Evolutionary conservation across 306 rosid species (phyloP).

Genomic region (Castanospermum australe): DNA sequence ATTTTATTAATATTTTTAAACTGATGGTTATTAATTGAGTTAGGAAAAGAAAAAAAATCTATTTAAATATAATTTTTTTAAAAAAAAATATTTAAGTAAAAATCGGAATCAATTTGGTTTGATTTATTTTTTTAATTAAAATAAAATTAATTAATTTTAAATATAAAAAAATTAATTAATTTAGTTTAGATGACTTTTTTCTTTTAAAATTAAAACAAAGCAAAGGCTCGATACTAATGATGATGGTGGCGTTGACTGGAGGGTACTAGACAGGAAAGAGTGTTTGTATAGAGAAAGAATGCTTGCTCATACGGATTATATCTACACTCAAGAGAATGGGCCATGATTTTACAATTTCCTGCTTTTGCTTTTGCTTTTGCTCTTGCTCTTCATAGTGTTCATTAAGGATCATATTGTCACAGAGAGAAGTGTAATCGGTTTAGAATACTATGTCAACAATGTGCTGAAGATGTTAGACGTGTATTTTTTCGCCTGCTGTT

Average conservation of each 20-base stretch:
- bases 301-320: constrained; percentile 61
- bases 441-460: neutral
- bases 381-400: neutral
- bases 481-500: neutral
- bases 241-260: constrained; percentile 47
- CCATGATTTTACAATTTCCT: constrained; percentile 30
- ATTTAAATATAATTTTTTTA: too few relatives aligned
- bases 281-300: constrained; percentile 48
- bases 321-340: constrained; percentile 53
- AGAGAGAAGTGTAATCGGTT: constrained; percentile 1
- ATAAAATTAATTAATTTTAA: too few relatives aligned
- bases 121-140: too few relatives aligned
- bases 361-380: too few relatives aligned
- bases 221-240: constrained; percentile 25
- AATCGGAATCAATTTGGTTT: too few relatives aligned
- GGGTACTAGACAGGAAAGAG: constrained; percentile 38
- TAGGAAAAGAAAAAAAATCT: too few relatives aligned
- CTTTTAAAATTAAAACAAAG: too few relatives aligned
- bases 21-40: too few relatives aligned
- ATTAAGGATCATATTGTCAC: neutral
- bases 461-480: neutral
- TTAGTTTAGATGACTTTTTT: too few relatives aligned
- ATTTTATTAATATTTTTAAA: too few relatives aligned
- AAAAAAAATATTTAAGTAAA: too few relatives aligned
- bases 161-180: too few relatives aligned